These are phyloP conservation scores for Ceratobasidium sp. DNA, from an alignment of 1,284 basidiomycete genomes.

Conservation along the genomic window DNA sequence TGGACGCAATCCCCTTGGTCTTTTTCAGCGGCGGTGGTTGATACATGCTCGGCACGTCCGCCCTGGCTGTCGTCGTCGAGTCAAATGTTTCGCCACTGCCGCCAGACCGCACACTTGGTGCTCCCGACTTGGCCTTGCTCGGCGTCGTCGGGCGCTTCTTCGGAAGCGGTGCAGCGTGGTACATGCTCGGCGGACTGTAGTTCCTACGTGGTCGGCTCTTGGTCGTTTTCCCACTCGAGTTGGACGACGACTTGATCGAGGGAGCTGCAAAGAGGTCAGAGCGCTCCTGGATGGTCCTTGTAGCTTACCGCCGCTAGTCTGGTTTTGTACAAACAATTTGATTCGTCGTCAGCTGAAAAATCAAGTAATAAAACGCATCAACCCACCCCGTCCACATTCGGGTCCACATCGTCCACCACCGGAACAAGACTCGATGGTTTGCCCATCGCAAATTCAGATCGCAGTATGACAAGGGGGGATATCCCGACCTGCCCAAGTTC, in stretches of 20 bases:
- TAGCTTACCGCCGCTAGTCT: background rate
- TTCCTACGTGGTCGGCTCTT: slow-evolving; percentile 5
- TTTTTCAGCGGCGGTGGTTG: slow-evolving; percentile 1
- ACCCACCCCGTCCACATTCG: slow-evolving; percentile 1
- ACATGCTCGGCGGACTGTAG: slow-evolving; percentile 8
- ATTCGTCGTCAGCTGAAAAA: background rate
- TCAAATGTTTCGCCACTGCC: slow-evolving; percentile 15
- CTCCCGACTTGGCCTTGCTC: slow-evolving; percentile 14
- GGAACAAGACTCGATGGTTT: background rate
- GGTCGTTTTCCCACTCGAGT: slow-evolving; percentile 22
- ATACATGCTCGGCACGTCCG: slow-evolving; percentile 1
- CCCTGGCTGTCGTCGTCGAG: background rate
- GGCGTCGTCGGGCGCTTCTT: slow-evolving; percentile 17
- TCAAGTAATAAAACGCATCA: background rate
- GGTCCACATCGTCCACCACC: background rate
- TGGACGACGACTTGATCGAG: slow-evolving; percentile 29
- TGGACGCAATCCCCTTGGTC: slow-evolving; percentile 3
- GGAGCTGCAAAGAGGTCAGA: background rate
- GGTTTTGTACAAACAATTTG: background rate
- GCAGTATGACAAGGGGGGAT: no score
- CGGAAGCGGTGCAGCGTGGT: background rate
- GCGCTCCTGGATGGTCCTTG: background rate
- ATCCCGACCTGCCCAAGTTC: background rate
- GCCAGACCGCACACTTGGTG: slow-evolving; percentile 21
- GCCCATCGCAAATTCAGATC: background rate